These are phyloP conservation scores for Microsporum ferrugineum DNA, from an alignment of 2,329 filamentous ascomycete species.

Conservation along the genomic window DNA sequence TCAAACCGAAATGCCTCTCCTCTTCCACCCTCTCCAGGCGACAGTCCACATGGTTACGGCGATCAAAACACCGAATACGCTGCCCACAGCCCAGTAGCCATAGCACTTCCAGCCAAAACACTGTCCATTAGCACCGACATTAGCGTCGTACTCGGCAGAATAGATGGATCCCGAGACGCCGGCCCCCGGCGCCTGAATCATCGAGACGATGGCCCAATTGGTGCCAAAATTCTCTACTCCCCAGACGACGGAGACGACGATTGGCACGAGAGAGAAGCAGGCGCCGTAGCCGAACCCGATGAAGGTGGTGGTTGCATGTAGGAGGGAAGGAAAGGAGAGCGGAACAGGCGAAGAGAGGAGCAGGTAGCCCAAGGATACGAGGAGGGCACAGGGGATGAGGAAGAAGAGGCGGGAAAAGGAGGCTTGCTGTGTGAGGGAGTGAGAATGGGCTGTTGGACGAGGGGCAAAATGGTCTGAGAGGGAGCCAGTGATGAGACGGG, in stretches of 20 bases:
- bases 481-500: conserved; percentile 77
- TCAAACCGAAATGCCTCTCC: conserved; percentile 59
- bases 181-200: conserved; percentile 77
- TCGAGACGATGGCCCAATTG: conserved; percentile 92
- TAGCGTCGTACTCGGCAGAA: conserved; percentile 39
- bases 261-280: conserved; percentile 76
- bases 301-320: conserved; percentile 73
- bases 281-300: conserved; percentile 90
- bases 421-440: conserved; percentile 28
- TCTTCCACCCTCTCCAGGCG: conserved; percentile 80
- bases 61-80: conserved; percentile 59
- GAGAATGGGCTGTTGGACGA: conserved; percentile 35
- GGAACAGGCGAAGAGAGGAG: conserved; percentile 71
- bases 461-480: conserved; percentile 78
- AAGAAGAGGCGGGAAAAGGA: conserved; percentile 68
- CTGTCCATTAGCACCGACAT: conserved; percentile 40
- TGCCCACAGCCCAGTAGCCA: conserved; percentile 74
- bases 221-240: conserved; percentile 97
- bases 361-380: conserved; percentile 65
- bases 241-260: conserved; percentile 95
- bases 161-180: conserved; percentile 90
- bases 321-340: conserved; percentile 63
- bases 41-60: conserved; percentile 60
- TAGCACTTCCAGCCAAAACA: conserved; percentile 81
- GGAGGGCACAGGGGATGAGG: conserved; percentile 59